These are phyloP conservation scores for Diplodia scrobiculata DNA, from an alignment of 2,329 filamentous ascomycete genomes.

Conservation along the genomic window DNA sequence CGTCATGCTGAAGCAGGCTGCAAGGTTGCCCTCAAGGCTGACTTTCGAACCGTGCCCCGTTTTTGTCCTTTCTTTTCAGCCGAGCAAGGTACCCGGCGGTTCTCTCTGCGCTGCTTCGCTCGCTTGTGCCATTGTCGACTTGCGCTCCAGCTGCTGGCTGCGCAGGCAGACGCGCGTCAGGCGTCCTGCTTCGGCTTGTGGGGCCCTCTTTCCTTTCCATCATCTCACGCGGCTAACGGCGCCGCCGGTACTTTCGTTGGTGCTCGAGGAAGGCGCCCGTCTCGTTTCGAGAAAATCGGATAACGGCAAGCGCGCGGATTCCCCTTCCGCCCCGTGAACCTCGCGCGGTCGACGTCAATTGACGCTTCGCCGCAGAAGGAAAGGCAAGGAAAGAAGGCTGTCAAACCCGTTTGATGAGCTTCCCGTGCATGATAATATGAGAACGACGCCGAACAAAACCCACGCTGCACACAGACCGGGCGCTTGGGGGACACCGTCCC, in stretches of 20 bases:
- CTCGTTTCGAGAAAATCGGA: background rate
- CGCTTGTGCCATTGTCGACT: background rate
- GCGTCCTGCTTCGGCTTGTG: conserved; percentile 13
- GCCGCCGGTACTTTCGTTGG: background rate
- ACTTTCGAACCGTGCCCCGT: background rate
- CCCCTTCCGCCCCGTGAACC: background rate
- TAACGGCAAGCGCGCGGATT: conserved; percentile 6
- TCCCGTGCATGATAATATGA: conserved; percentile 3
- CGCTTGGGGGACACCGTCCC: conserved; percentile 1
- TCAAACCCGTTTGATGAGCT: conserved; percentile 8
- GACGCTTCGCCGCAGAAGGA: background rate
- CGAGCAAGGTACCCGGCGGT: background rate
- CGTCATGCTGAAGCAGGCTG: background rate
- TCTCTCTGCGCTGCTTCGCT: background rate
- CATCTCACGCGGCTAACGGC: background rate
- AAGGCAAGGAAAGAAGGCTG: background rate
- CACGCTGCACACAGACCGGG: conserved; percentile 5
- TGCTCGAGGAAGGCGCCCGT: background rate
- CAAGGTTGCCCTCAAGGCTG: conserved; percentile 12
- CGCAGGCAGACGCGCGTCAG: conserved; percentile 25
- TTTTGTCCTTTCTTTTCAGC: background rate
- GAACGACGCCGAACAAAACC: background rate
- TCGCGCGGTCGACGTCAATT: background rate
- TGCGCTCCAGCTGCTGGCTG: background rate
- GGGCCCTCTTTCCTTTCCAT: conserved; percentile 7